Evolutionary conservation across 805 yeast genomes (phyloP).

Genomic region (Scheffersomyces spartinae): DNA sequence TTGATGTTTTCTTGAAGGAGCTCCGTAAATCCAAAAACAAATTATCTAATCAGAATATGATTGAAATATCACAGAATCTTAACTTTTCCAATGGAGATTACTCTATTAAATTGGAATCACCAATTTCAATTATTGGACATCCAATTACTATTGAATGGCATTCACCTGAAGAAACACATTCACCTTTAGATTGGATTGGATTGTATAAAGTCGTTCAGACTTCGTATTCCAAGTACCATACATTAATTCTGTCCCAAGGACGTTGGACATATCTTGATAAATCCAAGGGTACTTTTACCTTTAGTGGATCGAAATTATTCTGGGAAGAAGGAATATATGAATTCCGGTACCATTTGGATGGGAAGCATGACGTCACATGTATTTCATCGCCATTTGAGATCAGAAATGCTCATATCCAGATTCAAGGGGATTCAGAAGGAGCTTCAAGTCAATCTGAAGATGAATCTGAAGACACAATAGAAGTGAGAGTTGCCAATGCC

Average conservation of each 20-base stretch:
- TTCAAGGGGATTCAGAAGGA: no score
- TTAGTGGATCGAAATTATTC: conserved; percentile 35
- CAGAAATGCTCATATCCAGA: conserved; percentile 25
- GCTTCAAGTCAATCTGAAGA: conserved; percentile 12
- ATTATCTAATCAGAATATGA: conserved; percentile 20
- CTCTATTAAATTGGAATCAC: no score
- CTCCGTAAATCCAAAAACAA: conserved; percentile 22
- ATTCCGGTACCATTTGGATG: conserved; percentile 57
- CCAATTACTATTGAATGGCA: conserved; percentile 46
- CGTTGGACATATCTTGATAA: conserved; percentile 47
- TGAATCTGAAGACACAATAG: conserved; percentile 19
- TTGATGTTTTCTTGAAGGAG: conserved; percentile 35
- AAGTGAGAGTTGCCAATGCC: conserved; percentile 19
- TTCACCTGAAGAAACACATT: conserved; percentile 37
- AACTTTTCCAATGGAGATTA: conserved; percentile 27
- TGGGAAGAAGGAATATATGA: conserved; percentile 68
- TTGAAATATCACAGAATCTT: conserved; percentile 28
- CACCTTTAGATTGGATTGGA: conserved; percentile 64
- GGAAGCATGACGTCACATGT: conserved; percentile 58
- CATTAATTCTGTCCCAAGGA: conserved; percentile 51
- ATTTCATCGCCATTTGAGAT: conserved; percentile 60
- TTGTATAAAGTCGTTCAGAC: conserved; percentile 54
- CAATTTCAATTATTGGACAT: conserved; percentile 32
- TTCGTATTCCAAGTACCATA: conserved; percentile 40
- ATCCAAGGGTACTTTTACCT: conserved; percentile 34